Evolutionary conservation across 345 rosid genomes (phyloP).

Genomic region (Psidium guajava): DNA sequence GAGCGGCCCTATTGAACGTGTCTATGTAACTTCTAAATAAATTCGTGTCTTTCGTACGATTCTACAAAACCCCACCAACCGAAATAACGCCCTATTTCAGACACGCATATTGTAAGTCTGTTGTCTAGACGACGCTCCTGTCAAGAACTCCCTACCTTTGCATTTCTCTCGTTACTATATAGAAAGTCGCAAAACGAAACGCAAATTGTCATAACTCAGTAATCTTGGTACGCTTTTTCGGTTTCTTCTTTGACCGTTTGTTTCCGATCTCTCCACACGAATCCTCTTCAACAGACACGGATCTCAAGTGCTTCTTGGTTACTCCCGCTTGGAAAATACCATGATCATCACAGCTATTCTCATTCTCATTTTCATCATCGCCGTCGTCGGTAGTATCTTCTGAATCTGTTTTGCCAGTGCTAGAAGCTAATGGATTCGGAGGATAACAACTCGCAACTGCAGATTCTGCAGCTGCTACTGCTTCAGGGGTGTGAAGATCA

Average conservation of each 20-base stretch:
- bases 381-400: constrained; percentile 21
- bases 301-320: background rate
- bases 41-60: background rate
- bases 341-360: background rate
- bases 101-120: background rate
- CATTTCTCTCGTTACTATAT: background rate
- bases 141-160: background rate
- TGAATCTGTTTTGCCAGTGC: constrained; percentile 30
- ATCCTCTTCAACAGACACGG: constrained; percentile 2
- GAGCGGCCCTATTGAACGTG: constrained; percentile 21
- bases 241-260: constrained; percentile 17
- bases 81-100: background rate
- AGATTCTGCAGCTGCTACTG: constrained; percentile 78
- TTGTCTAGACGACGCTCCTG: background rate
- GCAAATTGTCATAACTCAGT: constrained; percentile 27
- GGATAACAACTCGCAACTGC: constrained; percentile 34
- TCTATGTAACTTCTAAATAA: background rate
- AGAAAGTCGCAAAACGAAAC: no score
- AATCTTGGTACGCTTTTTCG: constrained; percentile 13
- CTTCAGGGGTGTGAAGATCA: constrained; percentile 88
- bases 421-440: constrained; percentile 4
- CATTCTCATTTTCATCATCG: constrained; percentile 6
- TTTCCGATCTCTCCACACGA: background rate
- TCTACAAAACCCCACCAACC: background rate
- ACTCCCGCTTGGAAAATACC: background rate